Conservation (phyloP, 345 rosid species). For the Rhodomyrtus tomentosa region DNA sequence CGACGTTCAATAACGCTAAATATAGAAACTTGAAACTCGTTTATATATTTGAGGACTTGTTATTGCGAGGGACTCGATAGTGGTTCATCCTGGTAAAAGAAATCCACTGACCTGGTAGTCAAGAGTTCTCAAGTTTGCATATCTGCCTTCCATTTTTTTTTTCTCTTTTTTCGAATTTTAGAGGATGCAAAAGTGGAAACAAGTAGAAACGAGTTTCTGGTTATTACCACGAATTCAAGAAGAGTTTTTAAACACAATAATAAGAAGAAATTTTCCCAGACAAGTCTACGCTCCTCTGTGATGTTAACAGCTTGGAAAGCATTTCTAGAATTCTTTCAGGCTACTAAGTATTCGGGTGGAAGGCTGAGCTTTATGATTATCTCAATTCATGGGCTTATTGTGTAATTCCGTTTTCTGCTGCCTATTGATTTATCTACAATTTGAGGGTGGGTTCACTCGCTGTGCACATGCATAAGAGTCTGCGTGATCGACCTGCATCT, state of each 20-base stretch:
- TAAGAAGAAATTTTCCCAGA: too few species aligned
- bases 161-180: background rate
- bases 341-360: background rate
- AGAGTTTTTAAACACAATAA: background rate
- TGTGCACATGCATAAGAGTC: background rate
- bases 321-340: background rate
- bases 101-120: background rate
- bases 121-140: background rate
- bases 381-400: background rate
- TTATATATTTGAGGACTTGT: background rate
- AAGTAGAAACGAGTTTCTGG: background rate
- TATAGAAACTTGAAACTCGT: background rate
- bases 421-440: background rate
- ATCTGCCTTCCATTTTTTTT: background rate
- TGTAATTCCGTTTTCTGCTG: background rate
- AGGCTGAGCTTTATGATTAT: background rate
- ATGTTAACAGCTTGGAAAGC: background rate
- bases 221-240: background rate
- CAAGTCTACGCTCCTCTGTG: background rate
- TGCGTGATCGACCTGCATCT: background rate
- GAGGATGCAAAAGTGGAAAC: background rate
- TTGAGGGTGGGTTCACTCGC: background rate
- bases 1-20: background rate
- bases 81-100: background rate
- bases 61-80: background rate